These are phyloP conservation scores for Nectriaceae sp. DNA, from an alignment of 2,329 filamentous ascomycete species.

Conservation along the genomic window DNA sequence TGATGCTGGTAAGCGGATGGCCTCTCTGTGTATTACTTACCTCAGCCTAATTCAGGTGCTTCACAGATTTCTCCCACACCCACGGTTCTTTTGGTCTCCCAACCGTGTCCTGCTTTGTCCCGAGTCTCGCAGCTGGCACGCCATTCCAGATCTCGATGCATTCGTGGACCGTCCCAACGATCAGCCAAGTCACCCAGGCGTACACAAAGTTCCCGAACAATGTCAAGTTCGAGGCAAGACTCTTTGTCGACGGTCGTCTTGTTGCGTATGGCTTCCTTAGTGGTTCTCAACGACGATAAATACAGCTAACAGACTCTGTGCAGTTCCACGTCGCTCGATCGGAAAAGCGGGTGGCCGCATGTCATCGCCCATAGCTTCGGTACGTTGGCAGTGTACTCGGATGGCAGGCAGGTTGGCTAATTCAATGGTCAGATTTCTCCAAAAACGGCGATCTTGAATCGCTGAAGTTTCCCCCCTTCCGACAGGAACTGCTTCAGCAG, in stretches of 20 bases:
- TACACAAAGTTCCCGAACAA: conserved; percentile 58
- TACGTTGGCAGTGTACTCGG: conserved; percentile 19
- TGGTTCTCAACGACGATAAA: no score
- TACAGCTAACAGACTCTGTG: not conserved
- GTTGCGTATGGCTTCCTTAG: conserved; percentile 52
- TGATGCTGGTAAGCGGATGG: conserved; percentile 42
- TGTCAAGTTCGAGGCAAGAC: conserved; percentile 64
- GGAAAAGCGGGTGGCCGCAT: conserved; percentile 52
- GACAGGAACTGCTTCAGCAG: conserved; percentile 67
- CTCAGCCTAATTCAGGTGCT: not conserved
- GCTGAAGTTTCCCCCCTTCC: conserved; percentile 75
- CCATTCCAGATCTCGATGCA: conserved; percentile 75
- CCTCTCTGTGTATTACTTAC: no score
- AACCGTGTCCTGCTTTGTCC: conserved; percentile 70
- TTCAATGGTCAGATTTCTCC: conserved; percentile 45
- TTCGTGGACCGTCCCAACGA: conserved; percentile 65
- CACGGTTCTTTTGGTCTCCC: conserved; percentile 57
- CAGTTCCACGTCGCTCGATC: conserved; percentile 58
- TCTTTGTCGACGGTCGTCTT: conserved; percentile 68
- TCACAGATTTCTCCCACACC: conserved; percentile 53
- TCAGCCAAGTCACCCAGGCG: conserved; percentile 58
- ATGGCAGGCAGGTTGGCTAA: not conserved
- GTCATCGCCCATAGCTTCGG: conserved; percentile 48
- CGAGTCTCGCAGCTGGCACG: conserved; percentile 58
- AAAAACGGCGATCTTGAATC: conserved; percentile 59